Percentiles rank a stretch among this genome's conserved stretches.
These are phyloP conservation scores for Fusarium oligoseptatum DNA, from an alignment of 2,329 filamentous ascomycete species.

Conservation along the genomic window DNA sequence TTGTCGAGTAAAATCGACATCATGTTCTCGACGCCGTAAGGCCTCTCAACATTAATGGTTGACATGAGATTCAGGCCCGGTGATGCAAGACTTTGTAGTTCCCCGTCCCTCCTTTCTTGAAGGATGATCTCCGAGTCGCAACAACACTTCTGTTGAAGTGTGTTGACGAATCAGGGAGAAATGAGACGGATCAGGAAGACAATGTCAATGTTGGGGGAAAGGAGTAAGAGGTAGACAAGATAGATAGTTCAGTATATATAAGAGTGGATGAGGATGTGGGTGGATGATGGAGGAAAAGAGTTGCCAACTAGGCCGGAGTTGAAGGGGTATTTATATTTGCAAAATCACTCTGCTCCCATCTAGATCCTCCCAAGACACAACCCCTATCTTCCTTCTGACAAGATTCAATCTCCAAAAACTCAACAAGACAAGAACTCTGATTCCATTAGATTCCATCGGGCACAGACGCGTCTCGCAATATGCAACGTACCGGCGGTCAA, in stretches of 20 bases:
- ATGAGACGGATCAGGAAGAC: background rate
- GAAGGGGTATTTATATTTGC: conserved; percentile 1
- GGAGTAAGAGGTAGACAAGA: background rate
- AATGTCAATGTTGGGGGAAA: background rate
- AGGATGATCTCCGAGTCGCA: no score
- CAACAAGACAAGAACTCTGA: background rate
- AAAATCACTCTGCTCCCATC: background rate
- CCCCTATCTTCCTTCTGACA: background rate
- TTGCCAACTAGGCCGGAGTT: background rate
- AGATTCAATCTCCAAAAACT: background rate
- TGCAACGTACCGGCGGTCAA: background rate
- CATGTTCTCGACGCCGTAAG: background rate
- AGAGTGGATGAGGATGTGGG: background rate
- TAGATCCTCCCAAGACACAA: background rate
- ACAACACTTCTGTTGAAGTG: no score
- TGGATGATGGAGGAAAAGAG: background rate
- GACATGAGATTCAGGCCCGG: no score
- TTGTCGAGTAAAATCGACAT: background rate
- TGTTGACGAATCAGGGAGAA: background rate
- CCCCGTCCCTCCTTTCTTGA: no score
- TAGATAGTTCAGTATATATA: background rate
- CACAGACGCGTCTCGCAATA: background rate
- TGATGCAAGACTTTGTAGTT: no score
- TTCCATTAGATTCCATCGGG: background rate
- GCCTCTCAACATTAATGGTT: no score